A percentile compares a stretch with the other conserved stretches of the same genome.
Conservation (phyloP, 805 yeast genomes). For the Hanseniaspora taiwanica region DNA sequence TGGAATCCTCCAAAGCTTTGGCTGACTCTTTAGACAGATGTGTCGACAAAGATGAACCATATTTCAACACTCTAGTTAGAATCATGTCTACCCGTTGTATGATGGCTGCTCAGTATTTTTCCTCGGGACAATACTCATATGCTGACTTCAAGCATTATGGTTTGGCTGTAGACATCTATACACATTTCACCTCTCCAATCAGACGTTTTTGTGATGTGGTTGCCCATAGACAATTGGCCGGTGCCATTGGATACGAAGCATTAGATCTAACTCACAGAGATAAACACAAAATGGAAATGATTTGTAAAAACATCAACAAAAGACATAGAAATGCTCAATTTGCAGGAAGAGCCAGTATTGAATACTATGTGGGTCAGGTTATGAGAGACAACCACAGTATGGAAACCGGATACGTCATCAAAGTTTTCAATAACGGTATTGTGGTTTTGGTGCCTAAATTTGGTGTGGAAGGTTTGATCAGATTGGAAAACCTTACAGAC, state of each 20-base stretch:
- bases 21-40: slow-evolving; percentile 91
- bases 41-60: slow-evolving; percentile 69
- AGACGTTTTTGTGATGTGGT: slow-evolving; percentile 96
- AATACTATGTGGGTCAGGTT: slow-evolving; percentile 95
- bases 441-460: slow-evolving; percentile 90
- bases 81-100: slow-evolving; percentile 97
- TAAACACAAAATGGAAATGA: slow-evolving; percentile 76
- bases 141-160: slow-evolving; percentile 95
- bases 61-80: slow-evolving; percentile 84
- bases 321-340: slow-evolving; percentile 97
- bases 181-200: slow-evolving; percentile 97
- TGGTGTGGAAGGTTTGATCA: slow-evolving; percentile 90
- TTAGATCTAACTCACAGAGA: slow-evolving; percentile 74
- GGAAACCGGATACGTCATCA: slow-evolving; percentile 84
- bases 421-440: slow-evolving; percentile 87
- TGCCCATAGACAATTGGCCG: slow-evolving; percentile 94
- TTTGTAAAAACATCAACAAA: slow-evolving; percentile 79
- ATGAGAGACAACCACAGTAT: slow-evolving; percentile 70
- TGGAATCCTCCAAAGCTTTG: slow-evolving; percentile 78
- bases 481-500: slow-evolving; percentile 57
- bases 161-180: slow-evolving; percentile 90
- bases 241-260: slow-evolving; percentile 91
- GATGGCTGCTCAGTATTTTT: slow-evolving; percentile 98
- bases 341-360: slow-evolving; percentile 97
- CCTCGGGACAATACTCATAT: slow-evolving; percentile 79